A percentile compares a stretch with the other conserved stretches of the same genome.
Evolutionary conservation across 2,329 filamentous ascomycete genomes (phyloP).

Genomic region (Scorias spongiosa): DNA sequence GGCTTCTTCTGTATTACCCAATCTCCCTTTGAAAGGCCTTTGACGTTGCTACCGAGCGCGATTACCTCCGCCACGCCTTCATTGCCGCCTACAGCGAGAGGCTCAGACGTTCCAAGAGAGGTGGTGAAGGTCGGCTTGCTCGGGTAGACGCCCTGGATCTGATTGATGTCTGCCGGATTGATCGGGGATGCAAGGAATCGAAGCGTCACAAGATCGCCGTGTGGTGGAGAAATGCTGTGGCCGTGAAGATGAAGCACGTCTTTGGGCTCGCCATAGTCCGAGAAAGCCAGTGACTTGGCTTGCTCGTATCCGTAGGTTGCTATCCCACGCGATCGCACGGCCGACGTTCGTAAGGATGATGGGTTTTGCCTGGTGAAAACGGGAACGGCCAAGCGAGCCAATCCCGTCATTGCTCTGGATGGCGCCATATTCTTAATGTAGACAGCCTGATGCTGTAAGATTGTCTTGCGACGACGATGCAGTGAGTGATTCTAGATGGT

Average conservation of each 20-base stretch:
- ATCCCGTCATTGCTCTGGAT: neutral
- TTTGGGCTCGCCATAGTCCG: slow-evolving; percentile 57
- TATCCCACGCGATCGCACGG: slow-evolving; percentile 26
- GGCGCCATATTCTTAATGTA: neutral
- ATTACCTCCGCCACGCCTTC: slow-evolving; percentile 91
- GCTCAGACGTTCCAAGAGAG: slow-evolving; percentile 58
- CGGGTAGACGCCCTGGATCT: slow-evolving; percentile 92
- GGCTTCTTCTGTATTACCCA: slow-evolving; percentile 83
- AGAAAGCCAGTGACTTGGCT: slow-evolving; percentile 67
- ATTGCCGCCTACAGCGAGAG: slow-evolving; percentile 70
- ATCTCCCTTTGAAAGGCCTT: slow-evolving; percentile 57
- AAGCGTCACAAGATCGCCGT: slow-evolving; percentile 58
- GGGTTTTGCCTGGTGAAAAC: no score
- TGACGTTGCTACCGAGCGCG: slow-evolving; percentile 46
- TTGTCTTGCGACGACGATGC: no score
- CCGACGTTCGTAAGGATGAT: no score
- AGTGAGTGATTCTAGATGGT: no score
- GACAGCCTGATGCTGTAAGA: no score
- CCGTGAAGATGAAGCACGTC: slow-evolving; percentile 56
- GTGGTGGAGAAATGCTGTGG: slow-evolving; percentile 61
- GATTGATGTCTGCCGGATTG: slow-evolving; percentile 96
- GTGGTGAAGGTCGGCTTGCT: slow-evolving; percentile 65
- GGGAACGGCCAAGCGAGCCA: no score
- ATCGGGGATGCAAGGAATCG: slow-evolving; percentile 82
- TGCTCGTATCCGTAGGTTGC: slow-evolving; percentile 67